These are phyloP conservation scores for Hypoxylon sp. DNA, from an alignment of 2,329 filamentous ascomycete genomes.

Conservation along the genomic window DNA sequence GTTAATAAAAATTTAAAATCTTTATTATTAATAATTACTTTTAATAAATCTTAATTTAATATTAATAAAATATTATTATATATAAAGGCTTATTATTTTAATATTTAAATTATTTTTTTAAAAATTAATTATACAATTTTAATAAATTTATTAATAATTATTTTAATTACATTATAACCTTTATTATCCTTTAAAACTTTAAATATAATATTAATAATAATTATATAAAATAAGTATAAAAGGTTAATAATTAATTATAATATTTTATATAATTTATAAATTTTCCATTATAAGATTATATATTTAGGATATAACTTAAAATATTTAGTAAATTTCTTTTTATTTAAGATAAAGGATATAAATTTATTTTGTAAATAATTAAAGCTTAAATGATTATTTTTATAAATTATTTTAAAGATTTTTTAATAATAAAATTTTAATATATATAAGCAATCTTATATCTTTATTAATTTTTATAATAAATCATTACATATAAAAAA, in stretches of 20 bases:
- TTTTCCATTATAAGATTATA: neutral
- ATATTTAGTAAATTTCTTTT: neutral
- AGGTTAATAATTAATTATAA: neutral
- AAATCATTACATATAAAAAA: too few relatives aligned
- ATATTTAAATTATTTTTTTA: neutral
- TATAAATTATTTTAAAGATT: neutral
- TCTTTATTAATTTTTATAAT: neutral
- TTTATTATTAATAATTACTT: neutral
- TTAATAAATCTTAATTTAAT: neutral
- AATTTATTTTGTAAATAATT: too few relatives aligned
- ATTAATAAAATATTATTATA: neutral
- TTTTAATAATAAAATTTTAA: neutral
- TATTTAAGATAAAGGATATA: neutral
- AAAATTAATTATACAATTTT: neutral
- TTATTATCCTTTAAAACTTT: neutral
- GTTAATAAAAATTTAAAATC: neutral
- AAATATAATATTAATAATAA: neutral
- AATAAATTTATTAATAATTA: slow-evolving; percentile 2
- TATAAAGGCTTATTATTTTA: neutral
- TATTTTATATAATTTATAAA: slow-evolving; percentile 1
- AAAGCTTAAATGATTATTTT: too few relatives aligned
- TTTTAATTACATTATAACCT: neutral
- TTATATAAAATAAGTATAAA: neutral
- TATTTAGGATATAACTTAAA: neutral
- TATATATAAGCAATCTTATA: neutral